Conservation (phyloP, 1,284 basidiomycete species). For the Cryptococcus floricola region DNA sequence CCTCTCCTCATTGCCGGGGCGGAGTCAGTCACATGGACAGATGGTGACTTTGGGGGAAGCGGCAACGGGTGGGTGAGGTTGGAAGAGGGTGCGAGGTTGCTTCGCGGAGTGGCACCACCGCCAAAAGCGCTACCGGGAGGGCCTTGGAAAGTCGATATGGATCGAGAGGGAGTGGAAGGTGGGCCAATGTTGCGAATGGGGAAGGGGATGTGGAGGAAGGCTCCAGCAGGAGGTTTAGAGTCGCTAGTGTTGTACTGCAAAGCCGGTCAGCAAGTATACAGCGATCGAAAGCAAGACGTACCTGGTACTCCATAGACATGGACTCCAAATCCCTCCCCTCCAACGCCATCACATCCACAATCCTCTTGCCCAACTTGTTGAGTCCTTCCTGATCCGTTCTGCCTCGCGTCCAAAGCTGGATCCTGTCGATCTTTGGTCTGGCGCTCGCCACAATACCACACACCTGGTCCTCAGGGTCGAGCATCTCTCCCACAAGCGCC, state of each 20-base stretch:
- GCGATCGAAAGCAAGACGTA: constrained; percentile 36
- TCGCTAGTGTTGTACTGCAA: constrained; percentile 23
- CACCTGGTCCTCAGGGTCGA: constrained; percentile 80
- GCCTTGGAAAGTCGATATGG: constrained; percentile 2
- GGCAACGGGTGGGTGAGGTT: not conserved
- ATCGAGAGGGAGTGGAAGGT: constrained; percentile 1
- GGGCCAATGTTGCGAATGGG: constrained; percentile 3
- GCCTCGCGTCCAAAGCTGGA: constrained; percentile 80
- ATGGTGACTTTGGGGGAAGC: not conserved
- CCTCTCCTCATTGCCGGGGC: not conserved
- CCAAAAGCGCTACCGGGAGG: not conserved
- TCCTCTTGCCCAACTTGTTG: constrained; percentile 74
- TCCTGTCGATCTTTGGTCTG: constrained; percentile 79
- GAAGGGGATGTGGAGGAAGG: constrained; percentile 29
- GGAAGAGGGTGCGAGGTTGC: not conserved
- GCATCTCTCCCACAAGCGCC: constrained; percentile 82
- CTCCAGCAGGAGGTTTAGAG: constrained; percentile 21
- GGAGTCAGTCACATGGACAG: not conserved
- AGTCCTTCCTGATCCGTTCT: constrained; percentile 73
- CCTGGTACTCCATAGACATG: constrained; percentile 85
- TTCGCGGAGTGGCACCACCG: not conserved
- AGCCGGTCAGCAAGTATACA: not conserved
- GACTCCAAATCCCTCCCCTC: constrained; percentile 60
- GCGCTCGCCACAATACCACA: constrained; percentile 87
- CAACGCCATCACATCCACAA: constrained; percentile 64